A percentile compares a stretch with the other conserved stretches of the same genome.
phyloP scores from a whole-genome alignment of 1,284 basidiomycete genomes.

The Heterobasidion irregulare region DNA sequence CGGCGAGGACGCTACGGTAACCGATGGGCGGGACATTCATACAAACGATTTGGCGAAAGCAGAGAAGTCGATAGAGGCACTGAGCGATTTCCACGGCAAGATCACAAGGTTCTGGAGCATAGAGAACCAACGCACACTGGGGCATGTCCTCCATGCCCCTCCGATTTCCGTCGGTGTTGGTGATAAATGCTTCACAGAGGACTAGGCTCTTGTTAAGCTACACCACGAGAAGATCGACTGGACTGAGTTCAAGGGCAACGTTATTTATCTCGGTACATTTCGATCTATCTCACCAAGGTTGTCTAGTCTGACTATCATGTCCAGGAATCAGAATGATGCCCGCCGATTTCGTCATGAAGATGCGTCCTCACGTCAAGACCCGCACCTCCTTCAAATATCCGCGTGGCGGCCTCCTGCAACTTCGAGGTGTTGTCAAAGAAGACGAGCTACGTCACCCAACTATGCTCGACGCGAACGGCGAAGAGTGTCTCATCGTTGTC shows the following conservation, averaged over 20 bases:
- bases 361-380: not conserved
- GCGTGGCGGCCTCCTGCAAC: constrained; percentile 20
- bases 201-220: constrained; percentile 25
- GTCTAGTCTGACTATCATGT: too few relatives aligned
- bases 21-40: constrained; percentile 18
- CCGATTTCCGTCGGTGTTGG: constrained; percentile 17
- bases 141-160: constrained; percentile 23
- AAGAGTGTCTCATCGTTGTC: constrained; percentile 17
- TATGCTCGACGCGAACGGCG: constrained; percentile 15
- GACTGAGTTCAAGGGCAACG: constrained; percentile 24
- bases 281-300: not conserved
- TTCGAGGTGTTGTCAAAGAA: constrained; percentile 11
- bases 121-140: constrained; percentile 21
- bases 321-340: not conserved
- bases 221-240: constrained; percentile 19
- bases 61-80: constrained; percentile 13
- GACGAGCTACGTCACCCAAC: constrained; percentile 18
- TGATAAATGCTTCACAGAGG: constrained; percentile 15
- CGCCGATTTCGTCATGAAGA: not conserved
- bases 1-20: constrained; percentile 14
- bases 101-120: constrained; percentile 18
- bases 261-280: constrained; percentile 22
- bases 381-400: constrained; percentile 13
- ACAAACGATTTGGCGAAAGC: constrained; percentile 15
- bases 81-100: constrained; percentile 17